These are phyloP conservation scores for Daedaleopsis nitida DNA, from an alignment of 768 basidiomycete species.

Conservation along the genomic window DNA sequence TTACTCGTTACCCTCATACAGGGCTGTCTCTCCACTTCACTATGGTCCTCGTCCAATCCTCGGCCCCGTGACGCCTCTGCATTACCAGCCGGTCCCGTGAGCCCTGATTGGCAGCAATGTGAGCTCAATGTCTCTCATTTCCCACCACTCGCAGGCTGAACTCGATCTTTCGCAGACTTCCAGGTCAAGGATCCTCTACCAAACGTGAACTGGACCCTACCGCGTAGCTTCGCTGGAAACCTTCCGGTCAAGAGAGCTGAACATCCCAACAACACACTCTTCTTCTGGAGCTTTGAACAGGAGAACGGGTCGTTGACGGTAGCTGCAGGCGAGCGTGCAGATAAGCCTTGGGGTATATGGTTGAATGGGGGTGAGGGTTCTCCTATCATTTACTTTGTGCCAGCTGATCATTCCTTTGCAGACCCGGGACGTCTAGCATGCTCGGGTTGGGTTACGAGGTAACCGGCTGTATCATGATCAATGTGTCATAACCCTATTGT, in stretches of 20 bases:
- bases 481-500: not conserved
- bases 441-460: slow-evolving; percentile 62
- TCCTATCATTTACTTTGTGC: not conserved
- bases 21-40: too few relatives aligned
- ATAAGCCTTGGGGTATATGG: slow-evolving; percentile 41
- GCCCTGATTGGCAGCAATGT: slow-evolving; percentile 36
- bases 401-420: slow-evolving; percentile 11
- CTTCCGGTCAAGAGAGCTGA: slow-evolving; percentile 32
- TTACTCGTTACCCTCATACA: too few relatives aligned
- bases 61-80: too few relatives aligned
- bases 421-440: slow-evolving; percentile 73
- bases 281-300: slow-evolving; percentile 44
- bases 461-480: slow-evolving; percentile 11
- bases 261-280: slow-evolving; percentile 39
- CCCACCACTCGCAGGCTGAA: too few relatives aligned
- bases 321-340: slow-evolving; percentile 17
- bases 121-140: not conserved
- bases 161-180: slow-evolving; percentile 33
- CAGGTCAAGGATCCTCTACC: slow-evolving; percentile 36
- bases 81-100: too few relatives aligned
- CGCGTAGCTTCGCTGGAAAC: slow-evolving; percentile 39
- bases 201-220: slow-evolving; percentile 35
- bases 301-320: slow-evolving; percentile 38
- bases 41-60: too few relatives aligned
- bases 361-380: slow-evolving; percentile 36